A percentile compares a stretch with the other conserved stretches of the same genome.
Evolutionary conservation across 2,329 filamentous ascomycete species (phyloP).

Genomic region (Gnomoniopsis smithogilvyi): DNA sequence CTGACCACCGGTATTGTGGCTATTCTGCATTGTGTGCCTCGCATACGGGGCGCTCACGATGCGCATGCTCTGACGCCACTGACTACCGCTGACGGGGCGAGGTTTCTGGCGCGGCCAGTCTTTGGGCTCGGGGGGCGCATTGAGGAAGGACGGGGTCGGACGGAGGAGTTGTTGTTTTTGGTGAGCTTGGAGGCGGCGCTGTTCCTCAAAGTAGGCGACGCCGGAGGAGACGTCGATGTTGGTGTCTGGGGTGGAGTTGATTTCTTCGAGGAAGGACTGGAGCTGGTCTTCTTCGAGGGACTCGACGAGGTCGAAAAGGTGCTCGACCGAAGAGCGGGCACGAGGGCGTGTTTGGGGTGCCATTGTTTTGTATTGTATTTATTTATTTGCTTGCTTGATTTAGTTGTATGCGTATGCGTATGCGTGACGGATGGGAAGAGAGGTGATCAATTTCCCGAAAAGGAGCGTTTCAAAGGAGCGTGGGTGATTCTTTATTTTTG

Average conservation of each 20-base stretch:
- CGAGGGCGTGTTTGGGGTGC: constrained; percentile 21
- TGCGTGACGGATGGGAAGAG: neutral
- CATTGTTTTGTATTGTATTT: constrained; percentile 18
- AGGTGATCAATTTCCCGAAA: neutral
- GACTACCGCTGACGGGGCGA: constrained; percentile 13
- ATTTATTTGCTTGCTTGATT: no score
- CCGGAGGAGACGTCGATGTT: constrained; percentile 26
- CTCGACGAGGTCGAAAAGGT: constrained; percentile 26
- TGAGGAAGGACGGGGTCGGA: constrained; percentile 17
- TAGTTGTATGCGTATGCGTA: neutral
- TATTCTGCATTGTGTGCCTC: neutral
- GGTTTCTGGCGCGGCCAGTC: constrained; percentile 19
- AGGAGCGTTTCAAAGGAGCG: neutral
- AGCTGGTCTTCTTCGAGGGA: constrained; percentile 27
- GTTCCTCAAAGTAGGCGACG: constrained; percentile 25
- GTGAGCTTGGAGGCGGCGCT: neutral
- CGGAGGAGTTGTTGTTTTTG: constrained; percentile 1
- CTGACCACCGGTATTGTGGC: neutral
- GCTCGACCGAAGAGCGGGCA: constrained; percentile 27
- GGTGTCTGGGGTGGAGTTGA: constrained; percentile 24
- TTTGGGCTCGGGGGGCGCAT: constrained; percentile 15
- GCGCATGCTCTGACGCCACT: constrained; percentile 18
- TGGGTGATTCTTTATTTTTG: neutral
- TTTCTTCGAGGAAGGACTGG: constrained; percentile 24
- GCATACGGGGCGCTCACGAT: constrained; percentile 15